These are phyloP conservation scores for Carex cristatella DNA, from an alignment of 176 grass and related monocot species.

Conservation along the genomic window DNA sequence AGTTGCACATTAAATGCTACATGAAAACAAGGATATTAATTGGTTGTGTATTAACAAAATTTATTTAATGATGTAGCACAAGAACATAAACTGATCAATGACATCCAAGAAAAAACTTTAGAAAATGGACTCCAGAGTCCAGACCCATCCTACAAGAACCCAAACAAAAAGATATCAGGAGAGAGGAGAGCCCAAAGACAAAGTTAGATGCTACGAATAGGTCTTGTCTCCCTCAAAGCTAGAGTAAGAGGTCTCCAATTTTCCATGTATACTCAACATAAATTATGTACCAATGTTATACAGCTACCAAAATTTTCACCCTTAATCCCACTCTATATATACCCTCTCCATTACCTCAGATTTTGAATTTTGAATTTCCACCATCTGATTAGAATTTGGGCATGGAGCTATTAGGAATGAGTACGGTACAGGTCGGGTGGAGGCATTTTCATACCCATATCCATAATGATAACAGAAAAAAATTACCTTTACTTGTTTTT, in stretches of 20 bases:
- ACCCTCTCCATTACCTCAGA: too few species aligned
- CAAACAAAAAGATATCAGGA: conserved; percentile 18
- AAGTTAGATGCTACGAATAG: conserved; percentile 22
- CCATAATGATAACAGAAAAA: too few species aligned
- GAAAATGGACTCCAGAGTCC: neutral
- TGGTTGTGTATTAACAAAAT: neutral
- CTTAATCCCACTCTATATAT: neutral
- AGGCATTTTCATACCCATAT: too few species aligned
- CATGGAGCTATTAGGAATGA: too few species aligned
- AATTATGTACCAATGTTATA: neutral
- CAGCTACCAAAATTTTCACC: neutral
- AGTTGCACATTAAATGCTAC: neutral
- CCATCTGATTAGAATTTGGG: too few species aligned
- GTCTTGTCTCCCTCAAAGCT: conserved; percentile 18
- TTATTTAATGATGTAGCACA: neutral
- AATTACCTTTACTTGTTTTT: too few species aligned
- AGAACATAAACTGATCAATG: conserved; percentile 18
- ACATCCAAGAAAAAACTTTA: neutral
- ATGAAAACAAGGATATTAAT: neutral
- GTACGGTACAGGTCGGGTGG: too few species aligned
- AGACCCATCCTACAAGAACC: conserved; percentile 17
- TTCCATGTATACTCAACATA: neutral
- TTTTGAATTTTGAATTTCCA: too few species aligned
- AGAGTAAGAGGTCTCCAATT: neutral
- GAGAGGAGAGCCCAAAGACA: conserved; percentile 31